Evolutionary conservation across 441 rosid genomes (phyloP).

Genomic region (Arabidopsis lyrata): DNA sequence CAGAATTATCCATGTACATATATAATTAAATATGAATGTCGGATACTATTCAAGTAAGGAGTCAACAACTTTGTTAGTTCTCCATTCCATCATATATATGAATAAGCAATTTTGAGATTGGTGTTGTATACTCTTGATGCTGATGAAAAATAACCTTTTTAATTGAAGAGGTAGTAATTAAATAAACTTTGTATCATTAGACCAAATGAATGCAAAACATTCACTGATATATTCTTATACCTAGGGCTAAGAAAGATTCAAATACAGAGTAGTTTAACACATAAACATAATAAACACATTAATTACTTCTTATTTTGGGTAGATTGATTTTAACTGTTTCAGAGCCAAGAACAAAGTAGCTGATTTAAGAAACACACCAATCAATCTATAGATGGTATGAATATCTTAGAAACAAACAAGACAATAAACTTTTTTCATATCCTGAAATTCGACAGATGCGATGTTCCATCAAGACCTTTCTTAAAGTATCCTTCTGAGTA

Average conservation of each 20-base stretch:
- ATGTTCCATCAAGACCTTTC: conserved; percentile 60
- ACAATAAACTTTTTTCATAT: too few species aligned
- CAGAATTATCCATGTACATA: conserved; percentile 4
- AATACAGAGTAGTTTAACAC: conserved; percentile 13
- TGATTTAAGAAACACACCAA: not conserved
- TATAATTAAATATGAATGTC: conserved; percentile 15
- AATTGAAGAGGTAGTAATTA: not conserved
- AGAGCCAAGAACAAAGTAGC: conserved; percentile 6
- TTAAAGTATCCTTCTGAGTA: conserved; percentile 36
- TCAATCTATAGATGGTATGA: not conserved
- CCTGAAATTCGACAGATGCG: conserved; percentile 40
- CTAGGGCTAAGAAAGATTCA: not conserved
- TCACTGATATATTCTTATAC: not conserved
- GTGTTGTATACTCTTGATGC: conserved; percentile 2
- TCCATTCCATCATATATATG: not conserved
- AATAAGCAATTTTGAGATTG: not conserved
- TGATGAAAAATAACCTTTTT: not conserved
- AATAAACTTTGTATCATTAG: not conserved
- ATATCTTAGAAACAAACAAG: not conserved
- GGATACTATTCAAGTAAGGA: conserved; percentile 1
- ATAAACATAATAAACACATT: not conserved
- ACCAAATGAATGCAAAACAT: not conserved
- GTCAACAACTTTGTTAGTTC: not conserved
- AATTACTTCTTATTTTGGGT: conserved; percentile 1
- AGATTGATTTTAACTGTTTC: not conserved